These are phyloP conservation scores for Backusella westeae DNA, from an alignment of 192 early-diverging fungal genomes.

Conservation along the genomic window DNA sequence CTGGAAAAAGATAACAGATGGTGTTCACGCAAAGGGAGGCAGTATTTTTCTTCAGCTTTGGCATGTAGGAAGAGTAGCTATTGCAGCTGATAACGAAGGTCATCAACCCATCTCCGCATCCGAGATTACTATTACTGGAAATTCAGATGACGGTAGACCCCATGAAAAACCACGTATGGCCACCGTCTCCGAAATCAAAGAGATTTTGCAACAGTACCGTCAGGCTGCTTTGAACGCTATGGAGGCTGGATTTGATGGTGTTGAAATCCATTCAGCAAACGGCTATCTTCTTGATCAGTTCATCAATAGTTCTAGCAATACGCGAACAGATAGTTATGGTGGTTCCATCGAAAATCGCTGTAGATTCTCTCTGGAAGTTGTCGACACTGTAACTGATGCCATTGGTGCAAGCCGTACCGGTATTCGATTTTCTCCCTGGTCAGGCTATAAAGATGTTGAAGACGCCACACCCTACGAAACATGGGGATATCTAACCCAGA, in stretches of 20 bases:
- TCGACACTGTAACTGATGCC: slow-evolving; percentile 19
- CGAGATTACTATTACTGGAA: slow-evolving; percentile 16
- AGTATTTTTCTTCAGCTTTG: slow-evolving; percentile 57
- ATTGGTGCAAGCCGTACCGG: slow-evolving; percentile 32
- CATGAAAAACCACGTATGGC: slow-evolving; percentile 19
- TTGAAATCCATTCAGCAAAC: slow-evolving; percentile 91
- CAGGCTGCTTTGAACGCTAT: slow-evolving; percentile 66
- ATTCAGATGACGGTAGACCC: background rate
- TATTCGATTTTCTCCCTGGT: slow-evolving; percentile 34
- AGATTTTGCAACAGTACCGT: background rate
- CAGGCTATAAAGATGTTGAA: slow-evolving; percentile 26
- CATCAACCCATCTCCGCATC: slow-evolving; percentile 20
- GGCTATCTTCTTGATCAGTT: slow-evolving; percentile 89
- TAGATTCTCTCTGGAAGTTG: slow-evolving; percentile 27
- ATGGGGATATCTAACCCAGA: slow-evolving; percentile 20
- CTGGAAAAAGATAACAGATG: slow-evolving; percentile 54
- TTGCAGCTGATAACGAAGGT: background rate
- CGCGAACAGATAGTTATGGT: slow-evolving; percentile 57
- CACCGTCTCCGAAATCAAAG: slow-evolving; percentile 3
- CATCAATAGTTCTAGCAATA: slow-evolving; percentile 74
- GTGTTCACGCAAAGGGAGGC: slow-evolving; percentile 53
- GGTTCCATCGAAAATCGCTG: slow-evolving; percentile 28
- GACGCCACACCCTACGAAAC: slow-evolving; percentile 25
- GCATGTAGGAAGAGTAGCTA: slow-evolving; percentile 28
- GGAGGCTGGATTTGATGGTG: slow-evolving; percentile 83